phyloP scores from a whole-genome alignment of 208 protist species.

The Acanthamoeba lenticulata region DNA sequence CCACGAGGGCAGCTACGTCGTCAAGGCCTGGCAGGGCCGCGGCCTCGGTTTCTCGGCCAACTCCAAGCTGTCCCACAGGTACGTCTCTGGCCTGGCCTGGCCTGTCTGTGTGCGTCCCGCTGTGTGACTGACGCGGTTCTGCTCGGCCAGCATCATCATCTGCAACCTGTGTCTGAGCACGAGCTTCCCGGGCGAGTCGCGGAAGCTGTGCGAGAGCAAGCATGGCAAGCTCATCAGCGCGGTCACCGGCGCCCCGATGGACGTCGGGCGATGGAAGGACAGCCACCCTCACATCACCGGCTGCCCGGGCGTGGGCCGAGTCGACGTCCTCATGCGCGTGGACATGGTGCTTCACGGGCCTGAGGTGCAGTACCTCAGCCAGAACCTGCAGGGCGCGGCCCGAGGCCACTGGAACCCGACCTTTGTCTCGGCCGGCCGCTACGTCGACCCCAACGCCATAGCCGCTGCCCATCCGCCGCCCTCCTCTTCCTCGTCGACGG shows the following conservation, averaged over 20 bases:
- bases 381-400: background rate
- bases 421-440: background rate
- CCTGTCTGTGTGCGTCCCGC: background rate
- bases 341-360: background rate
- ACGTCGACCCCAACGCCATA: background rate
- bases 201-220: constrained; percentile 24
- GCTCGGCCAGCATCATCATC: background rate
- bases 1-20: background rate
- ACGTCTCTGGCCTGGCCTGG: background rate
- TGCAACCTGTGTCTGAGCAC: background rate
- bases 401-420: background rate
- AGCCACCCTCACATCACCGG: background rate
- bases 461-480: background rate
- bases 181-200: background rate
- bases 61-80: background rate
- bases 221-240: background rate
- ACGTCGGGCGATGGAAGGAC: constrained; percentile 5
- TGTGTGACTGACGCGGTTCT: background rate
- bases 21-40: background rate
- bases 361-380: background rate
- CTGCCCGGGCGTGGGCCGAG: background rate
- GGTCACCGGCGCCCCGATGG: background rate
- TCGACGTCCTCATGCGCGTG: background rate
- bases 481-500: background rate
- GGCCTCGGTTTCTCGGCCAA: background rate